Conservation (phyloP, 768 basidiomycete species). For the Filobasidium wieringae region DNA sequence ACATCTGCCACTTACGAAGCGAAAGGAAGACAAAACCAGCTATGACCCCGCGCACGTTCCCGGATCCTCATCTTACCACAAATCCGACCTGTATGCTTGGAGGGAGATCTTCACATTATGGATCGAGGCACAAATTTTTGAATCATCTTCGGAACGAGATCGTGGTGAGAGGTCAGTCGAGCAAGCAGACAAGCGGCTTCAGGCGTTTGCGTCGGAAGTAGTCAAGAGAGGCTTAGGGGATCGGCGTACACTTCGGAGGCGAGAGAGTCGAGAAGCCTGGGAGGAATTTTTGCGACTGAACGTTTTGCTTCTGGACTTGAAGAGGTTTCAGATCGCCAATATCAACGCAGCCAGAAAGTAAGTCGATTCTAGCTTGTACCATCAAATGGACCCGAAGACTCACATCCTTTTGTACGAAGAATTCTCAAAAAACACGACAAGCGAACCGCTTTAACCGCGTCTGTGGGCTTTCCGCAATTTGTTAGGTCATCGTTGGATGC, state of each 20-base stretch:
- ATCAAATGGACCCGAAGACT: neutral
- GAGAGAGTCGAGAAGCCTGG: constrained; percentile 51
- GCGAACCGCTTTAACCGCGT: constrained; percentile 62
- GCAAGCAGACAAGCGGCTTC: constrained; percentile 57
- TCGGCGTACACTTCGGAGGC: constrained; percentile 47
- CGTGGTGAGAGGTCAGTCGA: constrained; percentile 58
- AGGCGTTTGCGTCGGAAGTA: constrained; percentile 53
- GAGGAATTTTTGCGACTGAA: constrained; percentile 66
- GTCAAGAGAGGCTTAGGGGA: constrained; percentile 50
- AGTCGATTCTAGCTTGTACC: constrained; percentile 9
- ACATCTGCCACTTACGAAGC: constrained; percentile 5
- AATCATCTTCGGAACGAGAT: constrained; percentile 52
- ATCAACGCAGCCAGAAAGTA: constrained; percentile 74
- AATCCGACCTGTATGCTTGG: constrained; percentile 71
- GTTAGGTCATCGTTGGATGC: constrained; percentile 33
- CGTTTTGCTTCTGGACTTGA: constrained; percentile 63
- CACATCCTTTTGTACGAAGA: neutral
- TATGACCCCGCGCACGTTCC: constrained; percentile 35
- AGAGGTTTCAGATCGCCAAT: constrained; percentile 77
- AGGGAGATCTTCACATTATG: constrained; percentile 80
- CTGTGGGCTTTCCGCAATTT: constrained; percentile 43
- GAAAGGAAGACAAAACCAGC: neutral
- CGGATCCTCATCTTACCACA: constrained; percentile 20
- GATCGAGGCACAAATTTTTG: constrained; percentile 74
- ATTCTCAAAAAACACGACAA: constrained; percentile 83